Conservation (phyloP, 2,329 filamentous ascomycete genomes). For the Calonectria pseudoreteaudii region DNA sequence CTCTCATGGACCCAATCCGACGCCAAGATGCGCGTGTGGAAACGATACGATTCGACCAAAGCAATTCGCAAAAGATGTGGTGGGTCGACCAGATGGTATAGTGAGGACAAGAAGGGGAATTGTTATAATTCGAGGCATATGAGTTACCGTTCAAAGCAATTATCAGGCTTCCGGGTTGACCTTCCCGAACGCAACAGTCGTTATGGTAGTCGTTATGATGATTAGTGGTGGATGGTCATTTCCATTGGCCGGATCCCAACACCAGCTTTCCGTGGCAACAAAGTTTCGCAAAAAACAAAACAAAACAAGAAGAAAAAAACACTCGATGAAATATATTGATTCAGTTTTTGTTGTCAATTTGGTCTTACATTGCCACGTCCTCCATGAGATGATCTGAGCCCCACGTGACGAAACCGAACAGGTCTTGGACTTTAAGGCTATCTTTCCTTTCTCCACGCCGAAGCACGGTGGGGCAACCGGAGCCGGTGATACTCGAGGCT, state of each 20-base stretch:
- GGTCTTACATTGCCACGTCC: neutral
- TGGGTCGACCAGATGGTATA: neutral
- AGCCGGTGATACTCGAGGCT: slow-evolving; percentile 19
- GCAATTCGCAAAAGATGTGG: neutral
- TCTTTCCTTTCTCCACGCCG: slow-evolving; percentile 5
- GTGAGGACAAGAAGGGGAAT: neutral
- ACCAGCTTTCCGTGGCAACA: neutral
- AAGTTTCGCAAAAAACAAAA: neutral
- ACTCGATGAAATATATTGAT: neutral
- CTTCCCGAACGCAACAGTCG: neutral
- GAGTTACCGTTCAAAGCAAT: neutral
- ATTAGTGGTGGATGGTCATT: neutral
- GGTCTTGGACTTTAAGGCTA: neutral
- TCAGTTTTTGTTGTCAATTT: neutral
- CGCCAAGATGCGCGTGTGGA: neutral
- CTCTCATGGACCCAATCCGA: neutral
- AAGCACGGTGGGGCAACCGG: slow-evolving; percentile 7
- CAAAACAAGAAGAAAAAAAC: too few species aligned
- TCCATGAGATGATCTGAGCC: neutral
- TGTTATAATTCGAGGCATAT: neutral
- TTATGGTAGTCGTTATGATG: neutral
- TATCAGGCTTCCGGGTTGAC: neutral
- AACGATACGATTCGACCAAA: neutral
- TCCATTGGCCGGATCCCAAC: neutral
- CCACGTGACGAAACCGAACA: neutral